Conservation (phyloP, 495 filamentous ascomycete species). For the Lichenothelia convexa region DNA sequence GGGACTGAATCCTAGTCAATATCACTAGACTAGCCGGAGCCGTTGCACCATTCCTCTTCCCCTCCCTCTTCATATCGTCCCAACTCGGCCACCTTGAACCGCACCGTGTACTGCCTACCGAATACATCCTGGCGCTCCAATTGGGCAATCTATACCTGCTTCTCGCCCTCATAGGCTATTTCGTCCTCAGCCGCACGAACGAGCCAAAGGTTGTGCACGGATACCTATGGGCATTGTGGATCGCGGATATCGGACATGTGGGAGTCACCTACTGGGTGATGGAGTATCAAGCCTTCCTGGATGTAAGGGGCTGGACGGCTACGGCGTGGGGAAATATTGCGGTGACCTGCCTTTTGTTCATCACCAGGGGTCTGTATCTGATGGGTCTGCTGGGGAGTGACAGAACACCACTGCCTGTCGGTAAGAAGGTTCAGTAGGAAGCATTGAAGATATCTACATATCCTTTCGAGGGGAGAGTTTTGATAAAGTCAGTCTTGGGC, state of each 20-base stretch:
- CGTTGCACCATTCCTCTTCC: background rate
- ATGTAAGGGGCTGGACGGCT: slow-evolving; percentile 43
- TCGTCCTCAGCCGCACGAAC: slow-evolving; percentile 39
- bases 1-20: no score
- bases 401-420: no score
- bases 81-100: slow-evolving; percentile 24
- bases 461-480: no score
- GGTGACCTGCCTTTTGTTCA: slow-evolving; percentile 35
- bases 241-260: slow-evolving; percentile 56
- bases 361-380: slow-evolving; percentile 38
- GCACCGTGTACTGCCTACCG: slow-evolving; percentile 19
- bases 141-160: slow-evolving; percentile 51
- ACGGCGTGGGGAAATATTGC: slow-evolving; percentile 61
- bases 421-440: no score
- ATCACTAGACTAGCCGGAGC: no score
- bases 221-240: slow-evolving; percentile 44
- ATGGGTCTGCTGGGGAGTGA: slow-evolving; percentile 36
- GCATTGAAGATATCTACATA: no score
- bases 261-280: slow-evolving; percentile 40
- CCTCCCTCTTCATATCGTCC: slow-evolving; percentile 10
- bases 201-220: slow-evolving; percentile 47
- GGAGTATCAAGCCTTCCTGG: slow-evolving; percentile 32
- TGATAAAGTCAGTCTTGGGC: no score
- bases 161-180: slow-evolving; percentile 41
- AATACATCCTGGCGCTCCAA: slow-evolving; percentile 38